Conservation (phyloP, 305 asterid species). For the Fraxinus baroniana region DNA sequence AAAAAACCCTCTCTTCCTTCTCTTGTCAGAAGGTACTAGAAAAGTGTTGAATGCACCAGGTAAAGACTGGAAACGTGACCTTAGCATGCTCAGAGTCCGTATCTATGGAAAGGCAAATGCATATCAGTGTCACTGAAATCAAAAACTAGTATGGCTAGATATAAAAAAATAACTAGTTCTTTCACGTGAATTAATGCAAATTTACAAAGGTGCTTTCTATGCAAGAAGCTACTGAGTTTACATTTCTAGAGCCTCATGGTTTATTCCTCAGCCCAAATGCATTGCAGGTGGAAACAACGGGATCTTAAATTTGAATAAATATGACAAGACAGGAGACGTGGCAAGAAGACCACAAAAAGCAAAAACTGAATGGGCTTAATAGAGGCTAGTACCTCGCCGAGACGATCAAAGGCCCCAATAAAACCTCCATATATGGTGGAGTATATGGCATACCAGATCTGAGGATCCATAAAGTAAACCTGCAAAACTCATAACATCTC, state of each 20-base stretch:
- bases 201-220: neutral
- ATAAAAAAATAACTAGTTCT: neutral
- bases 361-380: constrained; percentile 6
- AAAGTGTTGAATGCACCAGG: constrained; percentile 95
- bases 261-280: constrained; percentile 10
- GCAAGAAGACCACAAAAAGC: constrained; percentile 5
- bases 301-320: constrained; percentile 11
- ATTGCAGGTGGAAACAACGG: constrained; percentile 4
- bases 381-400: constrained; percentile 75
- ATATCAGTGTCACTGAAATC: constrained; percentile 22
- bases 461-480: constrained; percentile 98
- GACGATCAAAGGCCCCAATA: constrained; percentile 93
- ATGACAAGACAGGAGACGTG: constrained; percentile 13
- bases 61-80: constrained; percentile 94
- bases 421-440: constrained; percentile 89
- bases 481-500: constrained; percentile 36
- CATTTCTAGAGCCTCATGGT: neutral
- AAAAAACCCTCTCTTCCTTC: constrained; percentile 70
- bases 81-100: constrained; percentile 91
- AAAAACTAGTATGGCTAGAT: constrained; percentile 15
- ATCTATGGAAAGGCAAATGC: constrained; percentile 52
- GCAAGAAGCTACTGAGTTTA: neutral
- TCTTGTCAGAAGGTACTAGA: constrained; percentile 80
- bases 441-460: constrained; percentile 90
- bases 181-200: constrained; percentile 8